Conservation (phyloP, 2,329 filamentous ascomycete genomes). For the Aphanocladium album region DNA sequence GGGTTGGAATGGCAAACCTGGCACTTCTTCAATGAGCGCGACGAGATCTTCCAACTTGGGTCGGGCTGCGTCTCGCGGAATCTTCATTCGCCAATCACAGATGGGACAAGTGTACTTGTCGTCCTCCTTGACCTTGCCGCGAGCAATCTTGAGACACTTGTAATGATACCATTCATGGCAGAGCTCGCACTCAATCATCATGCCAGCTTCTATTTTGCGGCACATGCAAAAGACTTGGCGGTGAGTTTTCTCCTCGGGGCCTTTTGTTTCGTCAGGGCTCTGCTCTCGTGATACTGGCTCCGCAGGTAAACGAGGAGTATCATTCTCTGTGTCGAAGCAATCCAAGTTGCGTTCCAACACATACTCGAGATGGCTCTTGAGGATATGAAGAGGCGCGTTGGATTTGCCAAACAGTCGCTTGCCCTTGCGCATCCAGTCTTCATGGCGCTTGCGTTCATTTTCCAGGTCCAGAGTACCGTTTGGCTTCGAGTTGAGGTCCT, state of each 20-base stretch:
- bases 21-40: constrained; percentile 78
- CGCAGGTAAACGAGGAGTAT: constrained; percentile 83
- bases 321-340: constrained; percentile 81
- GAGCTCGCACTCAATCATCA: constrained; percentile 99
- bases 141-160: constrained; percentile 94
- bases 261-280: constrained; percentile 47
- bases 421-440: constrained; percentile 98
- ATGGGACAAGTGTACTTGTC: constrained; percentile 98
- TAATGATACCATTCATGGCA: constrained; percentile 99
- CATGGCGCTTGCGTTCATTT: constrained; percentile 87
- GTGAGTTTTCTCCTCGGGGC: constrained; percentile 57
- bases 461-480: constrained; percentile 87
- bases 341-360: constrained; percentile 83
- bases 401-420: constrained; percentile 98
- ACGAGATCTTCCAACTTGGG: constrained; percentile 90
- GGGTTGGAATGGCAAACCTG: constrained; percentile 80
- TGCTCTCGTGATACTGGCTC: constrained; percentile 88
- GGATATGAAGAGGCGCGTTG: constrained; percentile 91
- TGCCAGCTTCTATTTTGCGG: constrained; percentile 83
- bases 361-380: constrained; percentile 90
- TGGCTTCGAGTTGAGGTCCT: constrained; percentile 88
- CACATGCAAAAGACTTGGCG: constrained; percentile 96
- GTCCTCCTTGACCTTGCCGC: constrained; percentile 96
- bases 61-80: constrained; percentile 89
- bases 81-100: constrained; percentile 95